Conservation (phyloP, 768 basidiomycete genomes). For the Termitomyces sp. region DNA sequence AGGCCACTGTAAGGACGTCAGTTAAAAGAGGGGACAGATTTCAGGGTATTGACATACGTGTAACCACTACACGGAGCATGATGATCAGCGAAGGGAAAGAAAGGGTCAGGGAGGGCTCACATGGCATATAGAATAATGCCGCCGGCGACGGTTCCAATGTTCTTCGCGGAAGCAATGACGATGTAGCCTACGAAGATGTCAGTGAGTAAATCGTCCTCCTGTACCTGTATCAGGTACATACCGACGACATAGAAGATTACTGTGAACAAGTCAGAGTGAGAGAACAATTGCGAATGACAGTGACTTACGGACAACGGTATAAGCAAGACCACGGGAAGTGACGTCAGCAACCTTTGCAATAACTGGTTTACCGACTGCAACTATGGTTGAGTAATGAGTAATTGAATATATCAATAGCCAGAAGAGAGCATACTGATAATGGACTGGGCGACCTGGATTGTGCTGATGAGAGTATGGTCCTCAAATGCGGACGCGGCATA, state of each 20-base stretch:
- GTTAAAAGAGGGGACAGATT: slow-evolving; percentile 9
- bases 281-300: not conserved
- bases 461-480: slow-evolving; percentile 48
- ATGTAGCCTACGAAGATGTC: slow-evolving; percentile 34
- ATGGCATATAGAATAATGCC: slow-evolving; percentile 56
- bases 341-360: slow-evolving; percentile 74
- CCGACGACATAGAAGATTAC: slow-evolving; percentile 58
- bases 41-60: slow-evolving; percentile 33
- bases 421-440: slow-evolving; percentile 39
- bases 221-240: slow-evolving; percentile 20
- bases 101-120: slow-evolving; percentile 24
- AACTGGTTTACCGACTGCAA: slow-evolving; percentile 55
- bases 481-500: slow-evolving; percentile 51
- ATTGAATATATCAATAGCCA: not conserved
- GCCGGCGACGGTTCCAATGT: slow-evolving; percentile 38
- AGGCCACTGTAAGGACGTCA: slow-evolving; percentile 36
- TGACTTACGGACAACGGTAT: slow-evolving; percentile 47
- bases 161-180: slow-evolving; percentile 46
- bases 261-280: slow-evolving; percentile 7
- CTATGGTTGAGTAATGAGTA: slow-evolving; percentile 11
- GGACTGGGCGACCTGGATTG: slow-evolving; percentile 48
- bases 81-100: slow-evolving; percentile 14
- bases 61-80: slow-evolving; percentile 43
- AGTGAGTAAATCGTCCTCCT: not conserved
- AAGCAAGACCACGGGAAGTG: slow-evolving; percentile 60